Evolutionary conservation across 2,329 filamentous ascomycete species (phyloP).

Genomic region (Teratosphaeria zuluensis): DNA sequence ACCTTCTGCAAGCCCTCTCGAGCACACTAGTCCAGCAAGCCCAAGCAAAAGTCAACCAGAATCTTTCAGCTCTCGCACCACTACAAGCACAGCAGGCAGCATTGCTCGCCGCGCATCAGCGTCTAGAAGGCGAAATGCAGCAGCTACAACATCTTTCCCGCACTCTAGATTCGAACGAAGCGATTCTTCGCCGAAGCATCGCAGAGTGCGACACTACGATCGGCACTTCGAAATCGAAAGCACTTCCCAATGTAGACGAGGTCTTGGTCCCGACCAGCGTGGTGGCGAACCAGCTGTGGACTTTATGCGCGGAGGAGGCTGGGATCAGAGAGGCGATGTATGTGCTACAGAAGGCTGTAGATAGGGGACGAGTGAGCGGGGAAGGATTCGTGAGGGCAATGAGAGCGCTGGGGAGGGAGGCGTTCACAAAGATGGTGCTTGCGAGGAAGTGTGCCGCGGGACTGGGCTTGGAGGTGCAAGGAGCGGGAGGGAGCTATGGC

Average conservation of each 20-base stretch:
- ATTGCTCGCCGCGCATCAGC: constrained; percentile 58
- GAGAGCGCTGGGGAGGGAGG: constrained; percentile 63
- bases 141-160: constrained; percentile 61
- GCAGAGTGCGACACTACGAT: constrained; percentile 71
- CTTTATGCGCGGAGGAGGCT: constrained; percentile 77
- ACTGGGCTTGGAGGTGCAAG: constrained; percentile 51
- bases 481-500: not conserved
- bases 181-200: constrained; percentile 67
- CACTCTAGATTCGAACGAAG: constrained; percentile 65
- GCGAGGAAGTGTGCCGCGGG: constrained; percentile 67
- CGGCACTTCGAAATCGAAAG: constrained; percentile 57
- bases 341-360: constrained; percentile 64
- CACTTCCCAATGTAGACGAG: constrained; percentile 73
- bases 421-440: constrained; percentile 74
- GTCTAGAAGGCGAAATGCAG: constrained; percentile 63
- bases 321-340: constrained; percentile 82
- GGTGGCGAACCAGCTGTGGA: constrained; percentile 86
- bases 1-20: constrained; percentile 67
- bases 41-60: constrained; percentile 59
- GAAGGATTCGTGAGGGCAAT: constrained; percentile 69
- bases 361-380: constrained; percentile 59
- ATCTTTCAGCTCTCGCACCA: constrained; percentile 62
- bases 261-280: constrained; percentile 88
- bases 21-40: constrained; percentile 59
- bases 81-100: constrained; percentile 71